Base-by-base conservation (phyloP, 2,329 filamentous ascomycete species). In the Helminthosporium solani region DNA sequence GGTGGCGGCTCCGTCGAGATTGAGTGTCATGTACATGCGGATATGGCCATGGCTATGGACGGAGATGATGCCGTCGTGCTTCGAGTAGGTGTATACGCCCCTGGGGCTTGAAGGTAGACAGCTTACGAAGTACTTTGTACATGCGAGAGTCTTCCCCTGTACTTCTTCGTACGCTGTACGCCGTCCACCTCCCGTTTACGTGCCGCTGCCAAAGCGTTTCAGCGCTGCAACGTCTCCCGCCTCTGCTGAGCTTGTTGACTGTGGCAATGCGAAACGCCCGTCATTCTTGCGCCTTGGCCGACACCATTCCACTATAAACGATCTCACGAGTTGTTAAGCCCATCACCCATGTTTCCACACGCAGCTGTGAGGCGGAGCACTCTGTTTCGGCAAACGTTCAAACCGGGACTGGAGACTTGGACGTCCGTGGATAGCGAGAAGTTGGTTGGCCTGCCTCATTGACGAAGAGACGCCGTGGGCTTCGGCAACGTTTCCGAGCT, bases 211-310 rank as follows among this genome's bases (percentile, higher is more conserved):
- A 28, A 35, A 38, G 42, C 39, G 49, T 54, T 52, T 50, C 49
- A 50, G 46, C 33, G 28, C 33, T 42, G 43, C 34, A 34, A 46
- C 43, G 42, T 34, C 27, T 38, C 38, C 51, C 39, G 40, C 34
- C 42, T 44, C 41, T n/a, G n/a, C n/a, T n/a, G n/a, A n/a, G 49
- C 44, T 38, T 38, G 44, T 47, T 28, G 27, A 33, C 14, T 40
- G 52, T 47, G 42, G 40, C 43, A 31, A 51, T 47, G 39, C 53
- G 50, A 56, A 56, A 56, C 53, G 48, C 37, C 36, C 34, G 35
- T 27, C 36, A 19, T n/a, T n/a, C n/a, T n/a, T n/a, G n/a, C n/a
- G n/a, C n/a, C n/a, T n/a, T n/a, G n/a, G 40, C 23, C 35, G 8
- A 27, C 9, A 7, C 30, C 31, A 8, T 12, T 25, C 46, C n/a